Conservation (phyloP, 2,329 filamentous ascomycete genomes). For the Claviceps pazoutovae region DNA sequence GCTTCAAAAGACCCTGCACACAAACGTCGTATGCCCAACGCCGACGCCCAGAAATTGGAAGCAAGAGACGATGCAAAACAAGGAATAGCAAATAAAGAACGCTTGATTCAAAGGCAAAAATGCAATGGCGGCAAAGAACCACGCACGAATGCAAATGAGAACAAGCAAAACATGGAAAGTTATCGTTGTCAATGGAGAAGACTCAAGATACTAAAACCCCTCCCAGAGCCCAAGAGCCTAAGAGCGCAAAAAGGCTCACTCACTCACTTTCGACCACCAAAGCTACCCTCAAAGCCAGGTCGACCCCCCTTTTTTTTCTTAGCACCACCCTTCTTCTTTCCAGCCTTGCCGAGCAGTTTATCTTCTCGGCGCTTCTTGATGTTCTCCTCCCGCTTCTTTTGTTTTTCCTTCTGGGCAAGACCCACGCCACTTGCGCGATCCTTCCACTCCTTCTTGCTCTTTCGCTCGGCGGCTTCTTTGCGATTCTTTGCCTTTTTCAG, state of each 20-base stretch:
- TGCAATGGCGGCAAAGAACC: background rate
- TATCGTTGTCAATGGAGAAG: background rate
- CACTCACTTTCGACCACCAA: slow-evolving; percentile 39
- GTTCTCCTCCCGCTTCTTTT: slow-evolving; percentile 73
- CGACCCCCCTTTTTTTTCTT: slow-evolving; percentile 37
- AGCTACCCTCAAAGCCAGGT: slow-evolving; percentile 56
- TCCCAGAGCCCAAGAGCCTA: no score
- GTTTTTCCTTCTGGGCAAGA: slow-evolving; percentile 63
- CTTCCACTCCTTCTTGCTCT: slow-evolving; percentile 80
- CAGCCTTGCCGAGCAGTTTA: slow-evolving; percentile 45
- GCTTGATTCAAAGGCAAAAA: background rate
- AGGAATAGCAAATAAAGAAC: background rate
- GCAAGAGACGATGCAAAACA: background rate
- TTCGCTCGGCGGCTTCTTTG: slow-evolving; percentile 78
- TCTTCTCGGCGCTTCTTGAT: slow-evolving; percentile 60
- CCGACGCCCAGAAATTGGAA: slow-evolving; percentile 3
- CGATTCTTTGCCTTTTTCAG: slow-evolving; percentile 93
- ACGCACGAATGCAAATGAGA: background rate
- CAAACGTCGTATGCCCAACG: background rate
- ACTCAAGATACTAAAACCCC: background rate
- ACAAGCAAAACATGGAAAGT: background rate
- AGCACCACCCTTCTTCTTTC: slow-evolving; percentile 39
- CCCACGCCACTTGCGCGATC: slow-evolving; percentile 59
- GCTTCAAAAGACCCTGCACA: background rate
- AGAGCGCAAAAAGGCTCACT: background rate